phyloP scores from a whole-genome alignment of 768 basidiomycete species.

The Trametes punicea region DNA sequence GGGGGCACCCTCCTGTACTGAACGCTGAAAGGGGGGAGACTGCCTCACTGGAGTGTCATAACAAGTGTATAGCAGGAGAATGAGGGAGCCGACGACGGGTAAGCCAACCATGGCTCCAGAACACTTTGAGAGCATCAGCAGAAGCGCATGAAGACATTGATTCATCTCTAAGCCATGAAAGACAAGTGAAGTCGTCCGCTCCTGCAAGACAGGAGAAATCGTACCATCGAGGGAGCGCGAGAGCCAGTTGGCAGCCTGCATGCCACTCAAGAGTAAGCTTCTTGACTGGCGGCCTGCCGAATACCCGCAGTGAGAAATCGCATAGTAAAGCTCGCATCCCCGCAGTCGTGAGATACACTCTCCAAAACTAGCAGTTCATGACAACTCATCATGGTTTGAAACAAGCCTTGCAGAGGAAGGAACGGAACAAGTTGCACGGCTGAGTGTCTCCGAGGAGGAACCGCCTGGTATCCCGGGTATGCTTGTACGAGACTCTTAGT shows the following conservation, averaged over 20 bases:
- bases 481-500: no score
- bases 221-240: background rate
- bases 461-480: background rate
- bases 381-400: background rate
- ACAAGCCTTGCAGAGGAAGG: background rate
- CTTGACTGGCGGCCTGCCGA: no score
- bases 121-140: background rate
- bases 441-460: background rate
- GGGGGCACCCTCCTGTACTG: background rate
- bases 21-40: no score
- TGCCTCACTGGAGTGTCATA: no score
- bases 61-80: slow-evolving; percentile 2
- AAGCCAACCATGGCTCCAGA: background rate
- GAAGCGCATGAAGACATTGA: background rate
- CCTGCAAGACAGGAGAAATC: background rate
- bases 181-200: background rate
- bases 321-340: no score
- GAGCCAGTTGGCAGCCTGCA: no score
- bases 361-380: no score
- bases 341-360: no score
- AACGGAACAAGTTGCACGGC: background rate
- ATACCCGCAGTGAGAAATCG: no score
- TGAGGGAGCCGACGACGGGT: background rate
- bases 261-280: no score
- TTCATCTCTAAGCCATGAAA: background rate